These are phyloP conservation scores for Chamaecyparis obtusa DNA, from an alignment of 75 land plant genomes.

Conservation along the genomic window DNA sequence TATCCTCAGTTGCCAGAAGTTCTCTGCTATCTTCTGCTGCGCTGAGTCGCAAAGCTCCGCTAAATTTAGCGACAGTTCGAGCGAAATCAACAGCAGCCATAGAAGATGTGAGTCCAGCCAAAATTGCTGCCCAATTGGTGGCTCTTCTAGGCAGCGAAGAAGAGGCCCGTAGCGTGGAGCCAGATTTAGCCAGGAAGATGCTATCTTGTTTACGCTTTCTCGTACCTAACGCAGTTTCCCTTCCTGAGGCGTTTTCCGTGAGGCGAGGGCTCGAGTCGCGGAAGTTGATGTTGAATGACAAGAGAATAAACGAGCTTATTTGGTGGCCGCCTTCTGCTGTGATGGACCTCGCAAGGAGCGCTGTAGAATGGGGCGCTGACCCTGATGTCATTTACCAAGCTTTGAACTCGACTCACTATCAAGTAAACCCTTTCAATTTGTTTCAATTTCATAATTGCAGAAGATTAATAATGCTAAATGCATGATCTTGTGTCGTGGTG, in stretches of 20 bases:
- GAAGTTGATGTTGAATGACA: background rate
- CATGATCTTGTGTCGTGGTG: too few species aligned
- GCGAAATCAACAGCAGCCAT: too few species aligned
- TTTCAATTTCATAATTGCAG: too few species aligned
- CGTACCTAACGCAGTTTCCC: constrained; percentile 28
- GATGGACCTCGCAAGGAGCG: constrained; percentile 60
- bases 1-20: too few species aligned
- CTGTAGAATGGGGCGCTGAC: constrained; percentile 78
- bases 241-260: background rate
- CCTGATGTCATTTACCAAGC: constrained; percentile 43
- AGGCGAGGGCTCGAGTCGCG: background rate
- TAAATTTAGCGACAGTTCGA: too few species aligned
- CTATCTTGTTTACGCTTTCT: constrained; percentile 54
- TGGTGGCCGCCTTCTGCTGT: constrained; percentile 82
- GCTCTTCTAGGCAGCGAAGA: constrained; percentile 35
- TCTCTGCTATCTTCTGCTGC: too few species aligned
- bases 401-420: constrained; percentile 45
- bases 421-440: constrained; percentile 26
- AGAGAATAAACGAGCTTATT: constrained; percentile 42
- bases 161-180: constrained; percentile 22
- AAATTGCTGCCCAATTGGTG: constrained; percentile 42
- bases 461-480: too few species aligned
- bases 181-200: constrained; percentile 28
- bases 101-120: constrained; percentile 12
- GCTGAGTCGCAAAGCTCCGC: too few species aligned